Evolutionary conservation across 2,329 filamentous ascomycete genomes (phyloP).

Genomic region (Paramyrothecium sp.): DNA sequence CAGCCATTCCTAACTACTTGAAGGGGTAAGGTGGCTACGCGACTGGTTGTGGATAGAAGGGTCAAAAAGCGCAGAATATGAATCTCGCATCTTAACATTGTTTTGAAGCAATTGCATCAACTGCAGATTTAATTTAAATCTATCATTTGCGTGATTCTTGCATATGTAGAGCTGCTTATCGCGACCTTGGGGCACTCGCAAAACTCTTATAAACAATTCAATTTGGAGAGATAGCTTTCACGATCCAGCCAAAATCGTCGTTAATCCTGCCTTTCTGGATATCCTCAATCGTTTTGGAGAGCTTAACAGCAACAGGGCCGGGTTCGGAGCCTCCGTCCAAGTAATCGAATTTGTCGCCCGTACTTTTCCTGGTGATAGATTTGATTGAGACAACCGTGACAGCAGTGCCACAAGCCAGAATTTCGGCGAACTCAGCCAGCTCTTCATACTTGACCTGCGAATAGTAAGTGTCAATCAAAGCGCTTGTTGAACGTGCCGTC

Average conservation of each 20-base stretch:
- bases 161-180: too few relatives aligned
- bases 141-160: too few relatives aligned
- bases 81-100: too few relatives aligned
- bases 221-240: background rate
- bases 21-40: too few relatives aligned
- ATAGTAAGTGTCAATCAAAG: background rate
- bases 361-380: conserved; percentile 2
- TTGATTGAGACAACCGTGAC: background rate
- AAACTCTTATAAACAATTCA: too few relatives aligned
- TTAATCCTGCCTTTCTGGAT: background rate
- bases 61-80: too few relatives aligned
- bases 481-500: too few relatives aligned
- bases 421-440: conserved; percentile 1
- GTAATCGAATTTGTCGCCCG: conserved; percentile 1
- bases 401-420: conserved; percentile 1
- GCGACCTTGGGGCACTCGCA: too few relatives aligned
- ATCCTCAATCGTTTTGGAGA: background rate
- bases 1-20: too few relatives aligned
- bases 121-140: too few relatives aligned
- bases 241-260: background rate
- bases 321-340: background rate
- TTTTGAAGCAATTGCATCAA: too few relatives aligned
- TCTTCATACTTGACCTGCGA: background rate
- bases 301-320: background rate
- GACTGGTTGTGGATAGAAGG: too few relatives aligned